Conservation (phyloP, 768 basidiomycete genomes). For the Xerocomus spinulosus region DNA sequence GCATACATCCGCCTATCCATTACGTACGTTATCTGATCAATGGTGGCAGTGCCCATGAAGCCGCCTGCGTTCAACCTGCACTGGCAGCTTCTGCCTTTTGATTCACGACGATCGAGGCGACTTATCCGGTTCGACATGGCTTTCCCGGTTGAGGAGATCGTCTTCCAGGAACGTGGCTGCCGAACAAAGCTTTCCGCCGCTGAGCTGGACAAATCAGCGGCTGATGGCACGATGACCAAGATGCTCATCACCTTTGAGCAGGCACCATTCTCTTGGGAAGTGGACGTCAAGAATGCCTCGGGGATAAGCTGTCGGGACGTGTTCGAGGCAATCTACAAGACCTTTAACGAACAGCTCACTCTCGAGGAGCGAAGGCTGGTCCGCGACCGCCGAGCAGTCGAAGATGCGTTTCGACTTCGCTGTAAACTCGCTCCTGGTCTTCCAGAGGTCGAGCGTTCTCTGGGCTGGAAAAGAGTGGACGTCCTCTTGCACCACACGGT, state of each 20-base stretch:
- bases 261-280: conserved; percentile 35
- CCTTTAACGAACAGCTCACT: conserved; percentile 43
- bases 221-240: conserved; percentile 40
- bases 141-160: conserved; percentile 36
- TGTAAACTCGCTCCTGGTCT: conserved; percentile 41
- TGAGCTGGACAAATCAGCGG: conserved; percentile 42
- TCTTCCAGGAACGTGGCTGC: conserved; percentile 21
- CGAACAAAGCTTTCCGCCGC: conserved; percentile 31
- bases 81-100: conserved; percentile 48
- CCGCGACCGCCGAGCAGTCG: conserved; percentile 30
- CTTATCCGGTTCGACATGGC: conserved; percentile 48
- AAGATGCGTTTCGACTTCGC: conserved; percentile 42
- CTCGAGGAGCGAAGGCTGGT: conserved; percentile 39
- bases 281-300: conserved; percentile 39
- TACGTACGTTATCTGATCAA: conserved; percentile 30
- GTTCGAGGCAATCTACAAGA: conserved; percentile 52
- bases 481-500: conserved; percentile 47
- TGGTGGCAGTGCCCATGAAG: conserved; percentile 34
- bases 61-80: conserved; percentile 38
- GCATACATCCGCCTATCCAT: conserved; percentile 6
- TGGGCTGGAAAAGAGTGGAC: conserved; percentile 56
- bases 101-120: conserved; percentile 30
- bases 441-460: conserved; percentile 37
- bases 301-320: conserved; percentile 55
- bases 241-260: conserved; percentile 45